A percentile compares a stretch with the other conserved stretches of the same genome.
phyloP scores from a whole-genome alignment of 768 basidiomycete species.

The Leucosporidium yakuticum region DNA sequence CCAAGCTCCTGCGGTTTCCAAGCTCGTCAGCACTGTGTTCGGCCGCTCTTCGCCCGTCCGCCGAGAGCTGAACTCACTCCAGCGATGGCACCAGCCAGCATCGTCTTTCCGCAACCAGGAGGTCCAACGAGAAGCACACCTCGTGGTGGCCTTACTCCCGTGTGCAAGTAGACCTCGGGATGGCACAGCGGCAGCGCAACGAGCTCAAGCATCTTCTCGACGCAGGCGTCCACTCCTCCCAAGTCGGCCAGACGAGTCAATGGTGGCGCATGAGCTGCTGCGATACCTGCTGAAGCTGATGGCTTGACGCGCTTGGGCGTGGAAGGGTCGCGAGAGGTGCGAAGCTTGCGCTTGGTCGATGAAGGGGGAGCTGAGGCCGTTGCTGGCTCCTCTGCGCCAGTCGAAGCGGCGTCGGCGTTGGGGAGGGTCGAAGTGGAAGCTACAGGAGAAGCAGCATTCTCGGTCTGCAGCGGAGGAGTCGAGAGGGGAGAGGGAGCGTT shows the following conservation, averaged over 20 bases:
- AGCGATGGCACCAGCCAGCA: constrained; percentile 88
- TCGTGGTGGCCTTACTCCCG: constrained; percentile 83
- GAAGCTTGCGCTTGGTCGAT: constrained; percentile 24
- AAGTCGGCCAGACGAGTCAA: constrained; percentile 59
- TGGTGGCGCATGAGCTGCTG: constrained; percentile 17
- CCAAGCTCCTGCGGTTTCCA: constrained; percentile 64
- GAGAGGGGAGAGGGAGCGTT: constrained; percentile 23
- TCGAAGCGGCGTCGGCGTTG: not conserved
- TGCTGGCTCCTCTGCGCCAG: not conserved
- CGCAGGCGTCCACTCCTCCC: constrained; percentile 75
- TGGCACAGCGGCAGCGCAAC: constrained; percentile 91
- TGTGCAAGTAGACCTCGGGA: constrained; percentile 90
- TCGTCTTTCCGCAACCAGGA: constrained; percentile 93
- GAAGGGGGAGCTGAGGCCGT: not conserved
- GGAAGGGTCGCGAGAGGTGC: constrained; percentile 20
- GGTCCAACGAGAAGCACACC: constrained; percentile 92
- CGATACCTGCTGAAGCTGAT: constrained; percentile 39
- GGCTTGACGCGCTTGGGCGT: constrained; percentile 58
- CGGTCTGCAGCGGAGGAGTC: not conserved
- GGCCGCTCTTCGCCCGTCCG: not conserved
- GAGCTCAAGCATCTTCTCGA: constrained; percentile 92
- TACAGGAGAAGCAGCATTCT: constrained; percentile 1
- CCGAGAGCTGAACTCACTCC: constrained; percentile 58
- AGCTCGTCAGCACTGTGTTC: not conserved
- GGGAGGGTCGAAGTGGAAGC: constrained; percentile 17